Evolutionary conservation across 305 asterid species (phyloP), one percentile per base, ranked within the genome.

Genomic region (Fraxinus sp.): DNA sequence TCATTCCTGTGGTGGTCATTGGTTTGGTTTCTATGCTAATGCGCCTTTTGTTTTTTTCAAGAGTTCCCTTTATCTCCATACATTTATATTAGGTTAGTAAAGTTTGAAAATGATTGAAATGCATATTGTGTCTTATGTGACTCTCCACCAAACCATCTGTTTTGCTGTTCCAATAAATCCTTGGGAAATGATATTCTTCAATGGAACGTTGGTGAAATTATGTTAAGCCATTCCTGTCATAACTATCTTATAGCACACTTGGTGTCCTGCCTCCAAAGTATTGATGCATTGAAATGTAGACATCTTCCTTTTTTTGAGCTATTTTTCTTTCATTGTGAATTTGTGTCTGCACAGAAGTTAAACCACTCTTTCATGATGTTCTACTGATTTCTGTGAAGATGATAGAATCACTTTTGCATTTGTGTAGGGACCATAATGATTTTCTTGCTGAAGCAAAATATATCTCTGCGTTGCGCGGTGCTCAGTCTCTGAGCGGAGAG

Each of bases 341-440:
- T 37, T 77, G 16, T 76, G 79, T 78, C 26, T 1, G 30, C 80
- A 33, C 80, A 55, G 18, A 49, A 14, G 46, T 78, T 13, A 68
- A 26, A 70, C 32, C 68, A 35, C 49, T 22, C 57, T 32, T 71
- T 24, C n/a, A 24, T 74, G 33, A 37, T 35, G 32, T 55, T 78
- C 24, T 14, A 24, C 14, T 28, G n/a, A 59, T 52, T 44, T 52
- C 73, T 66, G 11, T 74, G 37, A 44, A 79, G 76, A 80, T 32
- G 62, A 70, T 20, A 14, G 41, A 59, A 39, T 28, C 82, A 28
- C 57, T 11, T 59, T 77, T 76, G 1, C 35, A 18, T 79, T 62
- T 66, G 20, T 77, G 71, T 77, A 95, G 99, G 99, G 98, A 72
- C 97, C 99, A 73, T 4, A 93, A 91, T 82, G 98, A 95, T 87